Evolutionary conservation across 139 green algal genomes (phyloP).

Genomic region (Microglena sp.): DNA sequence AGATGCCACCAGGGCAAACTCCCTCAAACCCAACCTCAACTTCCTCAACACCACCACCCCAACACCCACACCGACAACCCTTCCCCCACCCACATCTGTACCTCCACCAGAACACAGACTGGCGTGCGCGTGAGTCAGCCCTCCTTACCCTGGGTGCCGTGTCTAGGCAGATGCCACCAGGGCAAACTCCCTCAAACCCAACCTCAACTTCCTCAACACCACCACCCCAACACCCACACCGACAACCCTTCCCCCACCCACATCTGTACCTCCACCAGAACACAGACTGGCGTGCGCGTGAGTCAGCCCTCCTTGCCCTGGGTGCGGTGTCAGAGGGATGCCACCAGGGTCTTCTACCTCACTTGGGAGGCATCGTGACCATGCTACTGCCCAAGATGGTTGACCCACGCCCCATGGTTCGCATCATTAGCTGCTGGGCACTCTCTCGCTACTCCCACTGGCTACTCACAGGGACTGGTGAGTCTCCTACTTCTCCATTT

Average conservation of each 20-base stretch:
- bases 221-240: background rate
- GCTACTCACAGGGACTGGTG: conserved; percentile 50
- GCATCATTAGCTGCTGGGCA: conserved; percentile 88
- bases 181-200: no score
- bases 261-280: conserved; percentile 14
- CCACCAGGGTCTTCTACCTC: conserved; percentile 52
- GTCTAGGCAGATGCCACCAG: no score
- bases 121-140: conserved; percentile 65
- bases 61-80: background rate
- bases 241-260: background rate
- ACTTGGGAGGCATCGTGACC: conserved; percentile 64
- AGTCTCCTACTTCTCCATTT: no score
- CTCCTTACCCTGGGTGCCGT: conserved; percentile 89
- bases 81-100: no score
- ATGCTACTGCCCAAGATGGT: conserved; percentile 66
- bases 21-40: no score
- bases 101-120: conserved; percentile 43
- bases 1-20: no score
- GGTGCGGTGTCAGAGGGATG: conserved; percentile 88
- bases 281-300: conserved; percentile 59
- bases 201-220: no score
- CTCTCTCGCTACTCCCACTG: conserved; percentile 75
- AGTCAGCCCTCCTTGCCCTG: conserved; percentile 83
- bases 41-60: no score
- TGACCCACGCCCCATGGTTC: conserved; percentile 72